phyloP scores from a whole-genome alignment of 768 basidiomycete species.

The Agaricus bisporus region DNA sequence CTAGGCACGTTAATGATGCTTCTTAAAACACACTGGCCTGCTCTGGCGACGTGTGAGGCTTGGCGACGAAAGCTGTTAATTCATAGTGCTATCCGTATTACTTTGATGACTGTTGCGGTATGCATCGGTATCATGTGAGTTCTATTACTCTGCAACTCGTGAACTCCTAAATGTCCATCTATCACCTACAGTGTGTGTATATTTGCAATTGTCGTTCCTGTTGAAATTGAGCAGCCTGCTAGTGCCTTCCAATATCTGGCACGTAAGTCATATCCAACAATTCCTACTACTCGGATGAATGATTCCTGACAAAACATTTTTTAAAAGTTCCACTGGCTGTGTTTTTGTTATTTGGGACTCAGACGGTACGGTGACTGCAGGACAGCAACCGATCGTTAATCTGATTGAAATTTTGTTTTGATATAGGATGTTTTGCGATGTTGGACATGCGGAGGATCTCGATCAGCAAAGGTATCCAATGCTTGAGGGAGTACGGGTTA shows the following conservation, averaged over 20 bases:
- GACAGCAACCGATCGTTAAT: too few species aligned
- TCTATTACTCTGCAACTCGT: too few species aligned
- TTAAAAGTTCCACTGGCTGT: neutral
- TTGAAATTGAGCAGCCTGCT: neutral
- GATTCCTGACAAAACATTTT: neutral
- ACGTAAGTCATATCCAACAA: neutral
- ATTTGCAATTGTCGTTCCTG: neutral
- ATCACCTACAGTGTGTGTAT: neutral
- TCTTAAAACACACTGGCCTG: too few species aligned
- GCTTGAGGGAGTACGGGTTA: neutral
- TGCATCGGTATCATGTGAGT: neutral
- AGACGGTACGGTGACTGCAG: neutral
- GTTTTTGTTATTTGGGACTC: conserved; percentile 1
- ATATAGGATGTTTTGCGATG: neutral
- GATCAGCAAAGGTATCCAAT: neutral
- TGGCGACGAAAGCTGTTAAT: neutral
- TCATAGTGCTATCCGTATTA: neutral
- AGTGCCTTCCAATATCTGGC: neutral
- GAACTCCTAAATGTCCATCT: neutral
- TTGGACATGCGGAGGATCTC: neutral
- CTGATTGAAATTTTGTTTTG: too few species aligned
- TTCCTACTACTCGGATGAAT: neutral
- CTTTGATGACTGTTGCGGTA: neutral
- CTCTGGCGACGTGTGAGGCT: too few species aligned
- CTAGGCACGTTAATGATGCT: too few species aligned